Conservation (phyloP, 768 basidiomycete genomes). For the Multifurca ochricompacta region DNA sequence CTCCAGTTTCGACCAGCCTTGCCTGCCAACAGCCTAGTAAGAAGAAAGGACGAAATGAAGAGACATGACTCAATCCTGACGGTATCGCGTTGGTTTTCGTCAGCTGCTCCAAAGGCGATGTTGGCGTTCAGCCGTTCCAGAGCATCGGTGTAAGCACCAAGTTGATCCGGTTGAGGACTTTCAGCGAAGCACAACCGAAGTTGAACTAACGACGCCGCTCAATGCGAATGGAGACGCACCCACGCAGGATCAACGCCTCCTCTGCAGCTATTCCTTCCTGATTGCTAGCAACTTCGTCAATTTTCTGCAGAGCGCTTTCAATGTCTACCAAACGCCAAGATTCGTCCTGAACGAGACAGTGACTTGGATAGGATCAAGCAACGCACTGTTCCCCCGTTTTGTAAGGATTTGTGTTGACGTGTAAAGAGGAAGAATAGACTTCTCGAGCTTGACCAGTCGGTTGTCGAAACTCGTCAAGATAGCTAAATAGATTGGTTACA, state of each 20-base stretch:
- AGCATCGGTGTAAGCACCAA: constrained; percentile 59
- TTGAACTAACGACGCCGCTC: background rate
- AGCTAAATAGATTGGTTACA: constrained; percentile 40
- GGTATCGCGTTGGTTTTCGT: constrained; percentile 46
- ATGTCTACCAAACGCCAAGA: constrained; percentile 46
- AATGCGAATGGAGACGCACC: constrained; percentile 37
- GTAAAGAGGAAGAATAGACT: constrained; percentile 79
- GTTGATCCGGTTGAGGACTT: constrained; percentile 65
- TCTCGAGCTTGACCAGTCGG: constrained; percentile 74
- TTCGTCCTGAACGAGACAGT: background rate
- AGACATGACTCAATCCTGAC: constrained; percentile 23
- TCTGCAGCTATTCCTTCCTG: constrained; percentile 71
- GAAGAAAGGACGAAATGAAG: background rate
- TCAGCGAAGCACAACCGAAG: background rate
- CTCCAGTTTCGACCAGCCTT: constrained; percentile 74
- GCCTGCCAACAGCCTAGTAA: constrained; percentile 31
- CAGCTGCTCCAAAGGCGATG: constrained; percentile 66
- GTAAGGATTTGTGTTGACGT: constrained; percentile 70
- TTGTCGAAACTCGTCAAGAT: constrained; percentile 81
- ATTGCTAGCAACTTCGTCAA: constrained; percentile 69
- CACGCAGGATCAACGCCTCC: constrained; percentile 70
- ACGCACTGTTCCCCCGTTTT: constrained; percentile 61
- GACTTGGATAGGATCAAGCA: background rate
- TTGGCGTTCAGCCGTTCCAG: constrained; percentile 71
- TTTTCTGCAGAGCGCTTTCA: constrained; percentile 67